These are phyloP conservation scores for Carex cristatella DNA, from an alignment of 176 grass and related monocot species.

Conservation along the genomic window DNA sequence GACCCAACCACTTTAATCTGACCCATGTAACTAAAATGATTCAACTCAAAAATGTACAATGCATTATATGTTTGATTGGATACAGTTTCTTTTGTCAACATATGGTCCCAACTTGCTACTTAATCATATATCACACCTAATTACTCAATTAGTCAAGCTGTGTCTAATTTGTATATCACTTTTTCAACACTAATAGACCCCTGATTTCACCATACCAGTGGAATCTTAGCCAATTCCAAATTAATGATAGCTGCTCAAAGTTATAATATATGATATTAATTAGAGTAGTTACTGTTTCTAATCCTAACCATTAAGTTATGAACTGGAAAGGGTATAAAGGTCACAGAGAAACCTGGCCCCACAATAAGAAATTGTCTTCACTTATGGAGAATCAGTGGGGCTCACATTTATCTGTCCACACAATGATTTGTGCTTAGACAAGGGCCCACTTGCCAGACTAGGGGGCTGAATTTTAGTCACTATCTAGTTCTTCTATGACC, in stretches of 20 bases:
- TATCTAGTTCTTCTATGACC: not conserved
- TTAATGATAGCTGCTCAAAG: not conserved
- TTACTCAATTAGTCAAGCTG: not conserved
- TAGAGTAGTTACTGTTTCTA: not conserved
- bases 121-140: not conserved
- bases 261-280: not conserved
- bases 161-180: not conserved
- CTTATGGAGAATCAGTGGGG: not conserved
- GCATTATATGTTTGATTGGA: not conserved
- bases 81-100: not conserved
- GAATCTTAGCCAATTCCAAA: not conserved
- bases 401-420: not conserved
- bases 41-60: not conserved
- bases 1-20: not conserved
- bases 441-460: slow-evolving; percentile 18
- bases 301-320: slow-evolving; percentile 1
- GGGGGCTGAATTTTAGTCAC: not conserved
- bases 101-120: slow-evolving; percentile 6
- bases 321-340: slow-evolving; percentile 8
- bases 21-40: not conserved
- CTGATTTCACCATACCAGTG: not conserved
- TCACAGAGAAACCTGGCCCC: not conserved
- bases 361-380: not conserved
- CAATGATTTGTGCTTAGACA: not conserved
- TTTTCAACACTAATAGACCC: not conserved